Base-by-base conservation (phyloP, 2,329 filamentous ascomycete genomes). In the Botrytis pseudocinerea region DNA sequence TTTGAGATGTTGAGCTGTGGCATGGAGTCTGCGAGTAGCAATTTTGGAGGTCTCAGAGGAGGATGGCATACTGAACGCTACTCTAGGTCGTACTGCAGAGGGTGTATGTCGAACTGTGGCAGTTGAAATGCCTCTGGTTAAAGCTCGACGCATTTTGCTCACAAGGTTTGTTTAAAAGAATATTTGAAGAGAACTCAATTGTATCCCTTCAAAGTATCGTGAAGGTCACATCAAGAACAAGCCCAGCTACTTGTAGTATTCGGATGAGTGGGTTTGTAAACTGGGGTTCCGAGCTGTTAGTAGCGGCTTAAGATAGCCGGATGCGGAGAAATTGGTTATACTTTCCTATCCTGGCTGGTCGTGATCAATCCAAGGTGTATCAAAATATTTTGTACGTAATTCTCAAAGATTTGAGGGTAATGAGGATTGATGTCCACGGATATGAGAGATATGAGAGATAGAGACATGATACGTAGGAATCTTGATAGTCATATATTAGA, bases 11-110 rank as follows among this genome's bases (percentile, higher is more conserved):
- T 84, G 84, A 18, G 86, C 85, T 46, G 88, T 89, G 76, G 86
- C 87, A 78, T 89, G 87, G 76, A 91, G 82, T 79, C 88, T 85
- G 79, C 88, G 84, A 70, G 84, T 82, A 73, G 87, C 85, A 40
- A 76, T 77, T 73, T 80, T 78, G 32, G 78, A 79, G 48, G 69
- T 73, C 40, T 77, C 70, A 51, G 75, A 64, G 28, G 76, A 64
- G 65, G 78, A 76, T 46, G 80, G 72, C 77, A 80, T 79, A 76
- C 71, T 77, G 75, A 79, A 77, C 54, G 76, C 42, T 69, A 59
- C 63, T 69, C 70, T 66, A 12, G 70, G 70, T 65, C 71, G 73
- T 75, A 70, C 35, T 72, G 76, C 66, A 68, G 79, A 78, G n/a
- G 70, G 73, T 57, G 75, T 75, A 46, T 76, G 71, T 75, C 76